These are phyloP conservation scores for Trichoderma afroharzianum DNA, from an alignment of 2,329 filamentous ascomycete genomes.

Conservation along the genomic window DNA sequence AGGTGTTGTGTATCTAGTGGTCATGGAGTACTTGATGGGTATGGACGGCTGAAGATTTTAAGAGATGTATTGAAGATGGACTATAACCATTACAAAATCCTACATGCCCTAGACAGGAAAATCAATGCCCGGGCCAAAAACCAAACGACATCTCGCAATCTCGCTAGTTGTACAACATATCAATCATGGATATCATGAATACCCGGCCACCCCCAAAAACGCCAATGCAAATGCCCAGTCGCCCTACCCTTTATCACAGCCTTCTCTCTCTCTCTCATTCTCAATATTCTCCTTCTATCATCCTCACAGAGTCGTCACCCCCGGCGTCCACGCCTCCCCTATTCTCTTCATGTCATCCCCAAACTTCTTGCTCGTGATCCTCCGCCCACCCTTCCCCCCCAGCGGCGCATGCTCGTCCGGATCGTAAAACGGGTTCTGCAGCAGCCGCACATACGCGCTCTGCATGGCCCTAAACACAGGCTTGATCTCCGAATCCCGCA, in stretches of 20 bases:
- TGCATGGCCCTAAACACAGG: conserved; percentile 89
- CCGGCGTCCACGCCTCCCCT: conserved; percentile 79
- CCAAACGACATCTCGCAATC: conserved; percentile 5
- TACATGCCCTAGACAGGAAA: conserved; percentile 10
- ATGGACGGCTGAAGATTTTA: not conserved
- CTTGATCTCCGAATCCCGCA: conserved; percentile 84
- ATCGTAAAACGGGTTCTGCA: conserved; percentile 93
- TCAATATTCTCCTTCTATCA: not conserved
- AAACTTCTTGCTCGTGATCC: conserved; percentile 80
- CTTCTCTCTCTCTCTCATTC: not conserved
- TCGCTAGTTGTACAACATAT: conserved; percentile 3
- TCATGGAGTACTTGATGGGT: not conserved
- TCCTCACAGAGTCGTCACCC: conserved; percentile 56
- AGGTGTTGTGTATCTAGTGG: not conserved
- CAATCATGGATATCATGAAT: conserved; percentile 9
- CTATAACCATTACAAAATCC: not conserved
- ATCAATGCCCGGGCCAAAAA: not conserved
- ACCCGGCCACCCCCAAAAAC: not conserved
- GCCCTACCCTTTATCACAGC: not conserved
- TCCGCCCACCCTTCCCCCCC: conserved; percentile 53
- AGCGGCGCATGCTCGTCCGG: conserved; percentile 76
- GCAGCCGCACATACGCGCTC: conserved; percentile 79
- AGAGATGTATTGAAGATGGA: not conserved
- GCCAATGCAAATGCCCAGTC: conserved; percentile 17
- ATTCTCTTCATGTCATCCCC: conserved; percentile 79